Percentiles rank a stretch among this genome's conserved stretches.
Conservation (phyloP, 768 basidiomycete genomes). For the Kwoniella sp. region DNA sequence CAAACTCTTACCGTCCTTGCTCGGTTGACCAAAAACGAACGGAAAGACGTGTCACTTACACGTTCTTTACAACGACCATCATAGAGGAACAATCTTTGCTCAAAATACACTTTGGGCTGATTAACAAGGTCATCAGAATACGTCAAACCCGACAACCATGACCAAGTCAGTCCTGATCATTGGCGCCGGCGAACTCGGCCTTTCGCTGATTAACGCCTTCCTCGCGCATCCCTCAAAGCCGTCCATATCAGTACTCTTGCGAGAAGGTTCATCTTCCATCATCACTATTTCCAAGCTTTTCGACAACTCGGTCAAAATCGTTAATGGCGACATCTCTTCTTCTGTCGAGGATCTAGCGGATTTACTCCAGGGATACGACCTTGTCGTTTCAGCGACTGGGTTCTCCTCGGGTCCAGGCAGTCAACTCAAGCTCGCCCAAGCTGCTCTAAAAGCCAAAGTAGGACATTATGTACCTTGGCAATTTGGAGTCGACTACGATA, state of each 20-base stretch:
- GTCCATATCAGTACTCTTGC: slow-evolving; percentile 12
- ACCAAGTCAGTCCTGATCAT: slow-evolving; percentile 9
- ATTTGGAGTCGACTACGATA: slow-evolving; percentile 57
- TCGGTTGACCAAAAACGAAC: too few species aligned
- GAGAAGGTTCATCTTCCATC: slow-evolving; percentile 4
- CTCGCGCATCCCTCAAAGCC: slow-evolving; percentile 6
- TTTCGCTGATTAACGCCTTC: slow-evolving; percentile 9
- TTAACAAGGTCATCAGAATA: too few species aligned
- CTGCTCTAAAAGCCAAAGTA: slow-evolving; percentile 46
- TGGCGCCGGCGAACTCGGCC: slow-evolving; percentile 26
- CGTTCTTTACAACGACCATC: too few species aligned
- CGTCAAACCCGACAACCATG: background rate
- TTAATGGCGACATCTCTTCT: slow-evolving; percentile 11
- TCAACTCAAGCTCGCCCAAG: slow-evolving; percentile 50
- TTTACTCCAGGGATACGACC: slow-evolving; percentile 5
- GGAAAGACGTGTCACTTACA: too few species aligned
- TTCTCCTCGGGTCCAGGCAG: slow-evolving; percentile 16
- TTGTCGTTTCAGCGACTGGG: slow-evolving; percentile 23
- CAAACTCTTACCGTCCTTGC: too few species aligned
- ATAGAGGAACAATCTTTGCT: too few species aligned
- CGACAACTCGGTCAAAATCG: background rate
- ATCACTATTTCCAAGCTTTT: background rate
- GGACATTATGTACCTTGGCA: slow-evolving; percentile 56
- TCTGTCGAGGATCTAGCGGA: background rate
- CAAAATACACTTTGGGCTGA: too few species aligned